A percentile compares a stretch with the other conserved stretches of the same genome.
Conservation (phyloP, 495 filamentous ascomycete species). For the Penicillium cataractarum region DNA sequence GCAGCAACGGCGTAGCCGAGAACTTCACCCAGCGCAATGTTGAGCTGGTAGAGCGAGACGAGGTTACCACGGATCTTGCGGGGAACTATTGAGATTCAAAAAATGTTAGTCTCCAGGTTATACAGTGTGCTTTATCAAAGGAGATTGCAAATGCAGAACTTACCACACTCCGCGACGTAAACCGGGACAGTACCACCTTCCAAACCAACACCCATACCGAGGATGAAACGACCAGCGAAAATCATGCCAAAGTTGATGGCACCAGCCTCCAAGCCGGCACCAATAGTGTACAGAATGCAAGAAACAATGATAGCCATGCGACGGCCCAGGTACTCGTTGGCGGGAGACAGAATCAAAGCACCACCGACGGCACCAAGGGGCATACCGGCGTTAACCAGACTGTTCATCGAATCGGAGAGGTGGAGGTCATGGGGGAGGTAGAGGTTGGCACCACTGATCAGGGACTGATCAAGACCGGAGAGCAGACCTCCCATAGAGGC, state of each 20-base stretch:
- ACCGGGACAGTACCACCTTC: slow-evolving; percentile 65
- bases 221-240: slow-evolving; percentile 59
- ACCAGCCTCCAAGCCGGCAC: slow-evolving; percentile 62
- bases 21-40: slow-evolving; percentile 65
- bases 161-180: slow-evolving; percentile 54
- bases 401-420: slow-evolving; percentile 48
- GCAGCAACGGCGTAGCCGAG: slow-evolving; percentile 64
- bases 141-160: slow-evolving; percentile 15
- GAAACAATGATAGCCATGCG: slow-evolving; percentile 62
- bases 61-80: slow-evolving; percentile 60
- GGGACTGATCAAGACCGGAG: slow-evolving; percentile 63
- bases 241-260: slow-evolving; percentile 63
- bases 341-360: slow-evolving; percentile 58
- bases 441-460: slow-evolving; percentile 63
- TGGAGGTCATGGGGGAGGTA: slow-evolving; percentile 53
- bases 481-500: slow-evolving; percentile 65
- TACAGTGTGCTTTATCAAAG: background rate
- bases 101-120: background rate
- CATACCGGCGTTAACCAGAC: slow-evolving; percentile 61
- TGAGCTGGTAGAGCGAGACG: slow-evolving; percentile 65
- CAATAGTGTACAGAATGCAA: slow-evolving; percentile 60
- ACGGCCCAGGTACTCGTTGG: slow-evolving; percentile 61
- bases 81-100: slow-evolving; percentile 37
- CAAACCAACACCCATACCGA: slow-evolving; percentile 62
- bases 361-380: slow-evolving; percentile 63